Evolutionary conservation across 176 grass and related monocot genomes (phyloP).

Genomic region (Bromus sterilis): DNA sequence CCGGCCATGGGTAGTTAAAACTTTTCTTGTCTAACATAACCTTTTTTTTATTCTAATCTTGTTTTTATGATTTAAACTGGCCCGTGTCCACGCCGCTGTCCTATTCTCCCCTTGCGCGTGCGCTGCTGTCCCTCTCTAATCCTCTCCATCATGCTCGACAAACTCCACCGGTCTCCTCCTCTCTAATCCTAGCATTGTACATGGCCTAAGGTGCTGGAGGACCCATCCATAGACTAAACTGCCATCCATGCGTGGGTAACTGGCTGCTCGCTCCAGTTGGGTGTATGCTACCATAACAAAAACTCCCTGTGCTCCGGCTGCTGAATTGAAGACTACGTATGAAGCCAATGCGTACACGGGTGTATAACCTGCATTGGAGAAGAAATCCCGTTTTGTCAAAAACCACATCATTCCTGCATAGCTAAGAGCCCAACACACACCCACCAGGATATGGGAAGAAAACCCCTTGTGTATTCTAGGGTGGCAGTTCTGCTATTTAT

Average conservation of each 20-base stretch:
- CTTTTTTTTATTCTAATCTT: neutral
- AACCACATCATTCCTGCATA: neutral
- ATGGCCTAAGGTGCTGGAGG: neutral
- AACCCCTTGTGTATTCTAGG: neutral
- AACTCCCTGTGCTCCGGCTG: neutral
- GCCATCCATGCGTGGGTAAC: neutral
- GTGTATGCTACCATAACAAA: neutral
- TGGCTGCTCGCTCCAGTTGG: neutral
- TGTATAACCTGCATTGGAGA: no score
- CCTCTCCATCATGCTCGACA: neutral
- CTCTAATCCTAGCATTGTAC: no score
- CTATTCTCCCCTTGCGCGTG: neutral
- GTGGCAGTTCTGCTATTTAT: neutral
- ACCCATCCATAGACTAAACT: neutral
- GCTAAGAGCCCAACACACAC: neutral
- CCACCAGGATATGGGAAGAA: neutral
- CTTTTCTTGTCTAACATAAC: no score
- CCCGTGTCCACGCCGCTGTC: neutral
- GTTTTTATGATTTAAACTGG: neutral
- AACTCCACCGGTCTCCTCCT: neutral
- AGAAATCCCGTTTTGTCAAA: neutral
- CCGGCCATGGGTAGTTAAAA: no score
- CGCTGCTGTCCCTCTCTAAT: neutral
- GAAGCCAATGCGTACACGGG: neutral
- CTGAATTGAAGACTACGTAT: neutral